Base-by-base conservation (phyloP, 2,329 filamentous ascomycete genomes). In the Alternaria ventricosa region DNA sequence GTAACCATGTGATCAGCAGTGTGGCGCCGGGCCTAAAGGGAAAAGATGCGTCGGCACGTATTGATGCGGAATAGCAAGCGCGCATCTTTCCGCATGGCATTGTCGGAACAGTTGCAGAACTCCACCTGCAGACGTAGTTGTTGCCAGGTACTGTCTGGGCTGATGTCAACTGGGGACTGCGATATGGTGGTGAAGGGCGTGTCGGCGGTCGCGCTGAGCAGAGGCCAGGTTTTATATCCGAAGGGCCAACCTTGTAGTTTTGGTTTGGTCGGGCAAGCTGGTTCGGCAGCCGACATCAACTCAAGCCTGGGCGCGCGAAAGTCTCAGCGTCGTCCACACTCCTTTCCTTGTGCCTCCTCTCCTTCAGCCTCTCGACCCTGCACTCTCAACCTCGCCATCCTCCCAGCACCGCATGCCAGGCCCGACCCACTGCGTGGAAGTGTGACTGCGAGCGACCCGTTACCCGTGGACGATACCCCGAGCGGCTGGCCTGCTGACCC, bases 401-500 rank as follows among this genome's bases (percentile, higher is more conserved):
- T 45, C 55, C 55, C 60, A 43, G 49, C 36, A 47, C 65, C 50
- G n/a, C 65, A 68, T 71, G 68, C 60, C 59, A 61, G 43, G 55
- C 44, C 54, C 64, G 54, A 47, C 60, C 36, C 51, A 49, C 18
- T 57, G 43, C 43, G 58, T 57, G 44, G 54, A 67, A 65, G 66
- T 61, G 65, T 61, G 64, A 63, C 55, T 60, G 66, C 57, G 67
- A 61, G 54, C 66, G 63, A 63, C 60, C 58, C 67, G 67, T 61
- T 62, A 63, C 36, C 36, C 36, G 36, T 41, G 15, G 36, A 41
- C 57, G 61, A 66, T 54, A 60, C 57, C 58, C 57, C 61, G 73
- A 72, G 70, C 75, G 68, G 71, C 76, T 75, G 74, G 69, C 69
- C 74, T 73, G 76, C 74, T 75, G 74, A 74, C 70, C 66, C 73